Conservation (phyloP, 306 rosid species). For the Morella rubra region DNA sequence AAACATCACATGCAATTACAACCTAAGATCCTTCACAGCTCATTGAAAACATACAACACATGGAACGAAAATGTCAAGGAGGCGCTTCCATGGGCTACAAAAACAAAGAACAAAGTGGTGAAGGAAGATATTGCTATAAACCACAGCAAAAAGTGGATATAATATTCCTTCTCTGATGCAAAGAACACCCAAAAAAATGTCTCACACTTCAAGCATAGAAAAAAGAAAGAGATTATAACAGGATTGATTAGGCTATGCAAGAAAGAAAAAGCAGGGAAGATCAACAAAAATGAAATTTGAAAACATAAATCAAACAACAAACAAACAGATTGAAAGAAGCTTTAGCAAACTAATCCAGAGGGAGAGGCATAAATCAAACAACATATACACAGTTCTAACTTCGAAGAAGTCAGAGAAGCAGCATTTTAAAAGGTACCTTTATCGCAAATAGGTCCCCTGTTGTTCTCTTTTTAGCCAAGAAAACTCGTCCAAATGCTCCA, state of each 20-base stretch:
- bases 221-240: neutral
- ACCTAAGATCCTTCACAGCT: slow-evolving; percentile 4
- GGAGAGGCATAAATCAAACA: too few relatives aligned
- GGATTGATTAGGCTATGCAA: neutral
- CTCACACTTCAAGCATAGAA: neutral
- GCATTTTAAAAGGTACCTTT: slow-evolving; percentile 51
- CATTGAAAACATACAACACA: slow-evolving; percentile 6
- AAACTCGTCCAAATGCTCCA: slow-evolving; percentile 99
- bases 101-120: neutral
- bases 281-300: neutral
- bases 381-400: neutral
- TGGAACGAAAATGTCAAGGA: neutral
- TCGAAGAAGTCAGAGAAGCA: slow-evolving; percentile 5
- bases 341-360: neutral
- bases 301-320: neutral
- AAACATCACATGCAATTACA: neutral
- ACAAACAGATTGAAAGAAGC: neutral
- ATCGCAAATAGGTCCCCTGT: slow-evolving; percentile 98
- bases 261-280: neutral
- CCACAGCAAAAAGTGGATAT: neutral
- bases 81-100: neutral
- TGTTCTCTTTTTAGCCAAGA: slow-evolving; percentile 95
- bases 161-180: neutral
- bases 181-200: neutral
- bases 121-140: neutral